A percentile compares a stretch with the other conserved stretches of the same genome.
Evolutionary conservation across 257 asterid genomes (phyloP).

Genomic region (Paulownia fortunei): DNA sequence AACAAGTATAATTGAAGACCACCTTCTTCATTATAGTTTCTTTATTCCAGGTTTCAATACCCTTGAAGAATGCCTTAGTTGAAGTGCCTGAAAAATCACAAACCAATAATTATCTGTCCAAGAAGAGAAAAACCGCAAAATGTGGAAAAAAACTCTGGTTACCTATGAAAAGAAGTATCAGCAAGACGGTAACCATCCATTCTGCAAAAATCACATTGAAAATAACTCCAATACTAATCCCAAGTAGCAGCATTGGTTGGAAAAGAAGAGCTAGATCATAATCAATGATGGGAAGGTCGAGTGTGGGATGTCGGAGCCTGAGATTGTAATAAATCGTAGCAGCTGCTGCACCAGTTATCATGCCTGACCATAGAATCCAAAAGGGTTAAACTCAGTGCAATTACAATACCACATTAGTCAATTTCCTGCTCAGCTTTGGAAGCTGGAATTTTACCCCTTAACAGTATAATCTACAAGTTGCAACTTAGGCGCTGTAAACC

Average conservation of each 20-base stretch:
- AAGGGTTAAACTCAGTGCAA: too few relatives aligned
- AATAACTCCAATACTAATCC: constrained; percentile 65
- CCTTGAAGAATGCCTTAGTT: constrained; percentile 62
- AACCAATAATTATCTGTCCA: constrained; percentile 6
- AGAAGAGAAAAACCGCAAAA: not conserved
- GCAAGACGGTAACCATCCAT: constrained; percentile 67
- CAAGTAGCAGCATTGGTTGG: constrained; percentile 69
- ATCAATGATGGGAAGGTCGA: constrained; percentile 65
- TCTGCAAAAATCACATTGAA: constrained; percentile 64
- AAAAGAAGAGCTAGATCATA: constrained; percentile 69
- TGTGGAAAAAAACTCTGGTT: constrained; percentile 13
- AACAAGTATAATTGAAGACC: constrained; percentile 3
- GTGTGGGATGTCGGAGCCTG: constrained; percentile 60
- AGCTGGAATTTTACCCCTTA: not conserved
- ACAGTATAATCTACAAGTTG: too few relatives aligned
- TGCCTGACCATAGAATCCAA: constrained; percentile 53
- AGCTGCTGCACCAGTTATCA: constrained; percentile 68
- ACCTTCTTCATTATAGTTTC: constrained; percentile 60
- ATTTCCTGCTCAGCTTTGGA: not conserved
- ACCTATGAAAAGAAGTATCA: constrained; percentile 64
- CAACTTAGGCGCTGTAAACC: not conserved
- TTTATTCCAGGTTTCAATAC: constrained; percentile 63
- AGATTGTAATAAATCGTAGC: constrained; percentile 64
- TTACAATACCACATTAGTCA: too few relatives aligned
- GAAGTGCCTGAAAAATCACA: constrained; percentile 48